Percentiles rank a stretch among this genome's conserved stretches.
Evolutionary conservation across 2,329 filamentous ascomycete genomes (phyloP).

Genomic region (Cordyceps sp.): DNA sequence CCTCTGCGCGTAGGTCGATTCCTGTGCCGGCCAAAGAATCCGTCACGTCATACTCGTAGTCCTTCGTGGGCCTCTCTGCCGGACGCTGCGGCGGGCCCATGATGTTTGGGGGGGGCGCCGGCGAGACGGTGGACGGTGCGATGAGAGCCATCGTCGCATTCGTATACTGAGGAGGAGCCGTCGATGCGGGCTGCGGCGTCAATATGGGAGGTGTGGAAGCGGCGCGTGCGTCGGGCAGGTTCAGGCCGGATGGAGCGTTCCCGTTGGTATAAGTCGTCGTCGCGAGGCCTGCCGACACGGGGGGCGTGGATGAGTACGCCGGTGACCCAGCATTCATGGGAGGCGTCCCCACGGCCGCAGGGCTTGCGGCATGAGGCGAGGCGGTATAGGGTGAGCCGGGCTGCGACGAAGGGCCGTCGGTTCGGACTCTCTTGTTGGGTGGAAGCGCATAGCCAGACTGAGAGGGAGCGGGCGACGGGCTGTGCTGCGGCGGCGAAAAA

Average conservation of each 20-base stretch:
- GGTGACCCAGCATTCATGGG: conserved; percentile 20
- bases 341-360: conserved; percentile 23
- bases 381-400: conserved; percentile 44
- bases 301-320: conserved; percentile 16
- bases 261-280: conserved; percentile 23
- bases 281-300: conserved; percentile 14
- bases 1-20: conserved; percentile 75
- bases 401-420: conserved; percentile 50
- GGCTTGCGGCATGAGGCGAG: conserved; percentile 32
- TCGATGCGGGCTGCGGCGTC: conserved; percentile 11
- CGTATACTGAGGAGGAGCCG: conserved; percentile 11
- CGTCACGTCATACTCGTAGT: conserved; percentile 55
- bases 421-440: conserved; percentile 46
- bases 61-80: conserved; percentile 44
- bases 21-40: conserved; percentile 75
- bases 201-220: conserved; percentile 15
- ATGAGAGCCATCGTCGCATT: conserved; percentile 13
- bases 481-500: conserved; percentile 46
- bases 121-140: conserved; percentile 8
- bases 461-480: conserved; percentile 42
- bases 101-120: conserved; percentile 11
- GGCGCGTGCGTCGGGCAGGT: conserved; percentile 16
- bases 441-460: conserved; percentile 40
- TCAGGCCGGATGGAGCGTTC: conserved; percentile 17
- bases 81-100: conserved; percentile 47